Evolutionary conservation across 2,329 filamentous ascomycete genomes (phyloP), one percentile per base, ranked within the genome.

Genomic region (Lizonia empirigonia): DNA sequence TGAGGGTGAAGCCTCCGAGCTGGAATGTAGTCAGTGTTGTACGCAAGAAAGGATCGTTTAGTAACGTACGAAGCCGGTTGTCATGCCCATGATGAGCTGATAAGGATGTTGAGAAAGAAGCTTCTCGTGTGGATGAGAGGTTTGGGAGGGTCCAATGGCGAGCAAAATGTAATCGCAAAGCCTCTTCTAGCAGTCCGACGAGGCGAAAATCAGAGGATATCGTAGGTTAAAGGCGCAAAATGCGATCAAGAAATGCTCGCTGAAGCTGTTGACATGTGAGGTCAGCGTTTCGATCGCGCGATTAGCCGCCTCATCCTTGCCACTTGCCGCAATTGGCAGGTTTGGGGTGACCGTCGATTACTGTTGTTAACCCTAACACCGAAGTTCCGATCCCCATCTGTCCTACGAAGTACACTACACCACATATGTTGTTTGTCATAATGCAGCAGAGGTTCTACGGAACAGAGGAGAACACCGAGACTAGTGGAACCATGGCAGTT

Each of bases 1-100:
- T 80, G 46, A 81, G 74, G 52, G 78, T 80, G 54, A 80, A 70
- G 67, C 78, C 78, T 63, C 77, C 76, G 52, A 81, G 71, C 78
- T 80, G 58, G 13, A 23, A 38, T n/a, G 18, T 16, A 9, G 51
- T 61, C 27, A 59, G 56, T 35, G 23, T 27, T 15, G 23, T 15
- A 50, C 13, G 22, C 7, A 7, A 10, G 27, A 18, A 34, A 30
- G 2, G 15, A 6, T 18, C 9, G 13, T 30, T 20, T 29, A 15
- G 26, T 19, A 19, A 65, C 71, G 37, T 72, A 80, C 78, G 60
- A 80, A 77, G 71, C 78, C 78, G 15, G 77, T 78, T 53, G 76
- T 78, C 72, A 81, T 80, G 67, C 78, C 78, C 78, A 81, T 81
- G 59, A 47, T 48, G 38, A 53, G 46, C 35, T 53, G 38, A 20